Evolutionary conservation across 345 rosid genomes (phyloP).

Genomic region (Acer campestre): DNA sequence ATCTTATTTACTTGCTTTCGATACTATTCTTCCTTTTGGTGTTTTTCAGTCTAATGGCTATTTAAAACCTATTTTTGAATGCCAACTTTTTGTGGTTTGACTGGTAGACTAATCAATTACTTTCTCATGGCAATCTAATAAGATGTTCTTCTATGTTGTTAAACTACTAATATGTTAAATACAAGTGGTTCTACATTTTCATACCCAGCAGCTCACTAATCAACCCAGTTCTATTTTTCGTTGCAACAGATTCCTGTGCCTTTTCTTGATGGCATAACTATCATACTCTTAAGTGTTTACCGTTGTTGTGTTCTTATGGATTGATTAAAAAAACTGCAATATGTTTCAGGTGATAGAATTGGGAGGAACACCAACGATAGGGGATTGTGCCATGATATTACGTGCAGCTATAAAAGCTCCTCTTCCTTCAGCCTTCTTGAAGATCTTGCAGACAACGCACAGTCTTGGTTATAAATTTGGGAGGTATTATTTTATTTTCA

Average conservation of each 20-base stretch:
- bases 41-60: not conserved
- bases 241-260: not conserved
- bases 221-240: not conserved
- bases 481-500: slow-evolving; percentile 46
- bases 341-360: slow-evolving; percentile 74
- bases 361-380: slow-evolving; percentile 86
- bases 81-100: not conserved
- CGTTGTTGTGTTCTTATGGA: not conserved
- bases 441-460: slow-evolving; percentile 80
- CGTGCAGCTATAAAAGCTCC: slow-evolving; percentile 88
- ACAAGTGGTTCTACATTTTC: not conserved
- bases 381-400: slow-evolving; percentile 86
- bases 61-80: not conserved
- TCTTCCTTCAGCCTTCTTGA: slow-evolving; percentile 84
- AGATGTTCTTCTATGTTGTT: not conserved
- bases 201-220: not conserved
- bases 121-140: not conserved
- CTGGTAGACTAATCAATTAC: not conserved
- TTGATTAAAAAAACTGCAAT: slow-evolving; percentile 2
- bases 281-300: slow-evolving; percentile 3
- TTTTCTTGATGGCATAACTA: not conserved
- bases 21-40: not conserved
- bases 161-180: not conserved
- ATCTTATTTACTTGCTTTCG: not conserved
- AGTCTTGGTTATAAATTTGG: slow-evolving; percentile 78